Evolutionary conservation across 768 basidiomycete species (phyloP), one percentile per base, ranked within the genome.

Genomic region (Kwoniella sp.): DNA sequence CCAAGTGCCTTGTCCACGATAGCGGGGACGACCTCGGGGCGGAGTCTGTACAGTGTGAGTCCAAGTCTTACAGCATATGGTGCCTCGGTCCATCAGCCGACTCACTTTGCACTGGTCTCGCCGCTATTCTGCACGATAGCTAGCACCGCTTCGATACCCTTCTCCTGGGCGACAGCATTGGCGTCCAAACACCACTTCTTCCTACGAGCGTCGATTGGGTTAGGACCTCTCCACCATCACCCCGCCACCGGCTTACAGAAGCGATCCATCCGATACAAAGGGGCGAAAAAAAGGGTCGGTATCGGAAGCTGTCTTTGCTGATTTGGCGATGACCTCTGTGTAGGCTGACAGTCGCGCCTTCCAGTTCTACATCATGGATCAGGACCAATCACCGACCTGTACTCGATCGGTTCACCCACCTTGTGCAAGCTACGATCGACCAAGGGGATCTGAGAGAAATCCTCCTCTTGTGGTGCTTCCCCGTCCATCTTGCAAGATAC

Each of bases 161-260:
- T 96, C 79, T 99, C 95, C 75, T 99, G 95, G 10, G 93, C 92
- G 26, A 96, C 93, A 23, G 87, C 95, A 74, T 98, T 98, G 0
- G 90, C 78, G 67, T 99, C 95, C 3, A 84, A 84, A 29, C 79
- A 88, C 73, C 64, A 92, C 84, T 86, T 90, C 81, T 86, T 89
- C 62, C 71, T 73, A 56, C 3, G n/a, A 28, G 34, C 17, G n/a
- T 34, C n/a, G 43, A 23, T 11, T n/a, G n/a, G n/a, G n/a, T n/a
- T n/a, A n/a, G n/a, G n/a, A n/a, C n/a, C n/a, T n/a, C n/a, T n/a
- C n/a, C n/a, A n/a, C n/a, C n/a, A n/a, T n/a, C n/a, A n/a, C n/a
- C n/a, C n/a, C n/a, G n/a, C n/a, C n/a, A n/a, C 28, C 27, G 32
- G 57, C 72, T 33, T 28, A 67, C 66, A 92, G 80, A 25, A 85